Evolutionary conservation across 192 early-diverging fungal genomes (phyloP), one percentile per base, ranked within the genome.

Genomic region (Mycoemilia scoparia): DNA sequence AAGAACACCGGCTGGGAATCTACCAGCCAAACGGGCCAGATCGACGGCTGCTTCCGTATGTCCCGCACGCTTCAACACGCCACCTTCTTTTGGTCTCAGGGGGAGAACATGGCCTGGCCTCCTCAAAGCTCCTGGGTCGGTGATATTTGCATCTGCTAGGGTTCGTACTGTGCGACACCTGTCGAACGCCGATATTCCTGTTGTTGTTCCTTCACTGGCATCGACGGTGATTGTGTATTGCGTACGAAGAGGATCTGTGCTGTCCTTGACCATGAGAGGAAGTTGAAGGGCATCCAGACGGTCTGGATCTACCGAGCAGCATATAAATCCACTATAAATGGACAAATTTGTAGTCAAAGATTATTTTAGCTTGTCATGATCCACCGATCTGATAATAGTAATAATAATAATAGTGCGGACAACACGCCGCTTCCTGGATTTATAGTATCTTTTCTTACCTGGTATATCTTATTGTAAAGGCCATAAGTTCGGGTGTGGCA

Each of bases 51-150:
- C 87, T 50, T 99, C 95, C 11, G 95, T 99, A 34, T 99, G 95
- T 0, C 95, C 95, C 5, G 81, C 68, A 7, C 95, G 76, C 43
- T 71, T 67, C 31, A 99, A 44, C 13, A 84, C 79, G 1, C 91
- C 91, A 26, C 77, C 78, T 12, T 67, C 64, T 7, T 70, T 69
- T 19, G 79, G 74, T n/a, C 85, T 73, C 34, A 99, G 61, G 24
- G 95, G 95, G 24, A 99, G 65, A 25, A 96, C 75, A 49, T 99
- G 95, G 1, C 95, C 95, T 0, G 91, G 95, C 24, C 86, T 71
- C 29, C 64, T 64, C 39, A 99, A 84, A 26, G 84, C 82, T 19
- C 50, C 29, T 0, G 78, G 74, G 14, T 51, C 36, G 14, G 70
- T 70, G 34, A 66, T 61, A 9, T 47, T 47, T 10, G 76, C 71